Conservation (phyloP, 768 basidiomycete genomes). For the Mrakia frigida region DNA sequence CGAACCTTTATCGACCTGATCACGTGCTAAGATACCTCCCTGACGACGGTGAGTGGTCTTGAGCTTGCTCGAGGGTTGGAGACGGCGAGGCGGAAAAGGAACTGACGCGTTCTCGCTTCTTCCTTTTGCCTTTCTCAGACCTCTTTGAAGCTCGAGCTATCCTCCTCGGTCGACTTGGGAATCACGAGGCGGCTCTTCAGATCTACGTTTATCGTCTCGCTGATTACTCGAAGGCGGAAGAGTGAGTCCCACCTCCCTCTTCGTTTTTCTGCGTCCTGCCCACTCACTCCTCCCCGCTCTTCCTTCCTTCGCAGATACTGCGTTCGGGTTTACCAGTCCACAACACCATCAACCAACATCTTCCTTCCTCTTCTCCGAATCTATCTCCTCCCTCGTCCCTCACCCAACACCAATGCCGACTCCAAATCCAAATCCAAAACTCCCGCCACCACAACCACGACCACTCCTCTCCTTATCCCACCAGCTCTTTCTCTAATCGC, state of each 20-base stretch:
- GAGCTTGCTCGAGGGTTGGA: neutral
- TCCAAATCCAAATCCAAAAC: no score
- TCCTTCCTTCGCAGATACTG: slow-evolving; percentile 63
- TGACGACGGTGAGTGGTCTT: slow-evolving; percentile 58
- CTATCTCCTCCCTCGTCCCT: slow-evolving; percentile 65
- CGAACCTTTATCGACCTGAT: slow-evolving; percentile 66
- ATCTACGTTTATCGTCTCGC: slow-evolving; percentile 84
- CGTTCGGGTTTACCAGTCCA: slow-evolving; percentile 65
- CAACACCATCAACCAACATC: slow-evolving; percentile 54
- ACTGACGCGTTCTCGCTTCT: neutral
- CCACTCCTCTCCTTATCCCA: slow-evolving; percentile 53
- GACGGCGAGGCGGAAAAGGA: neutral
- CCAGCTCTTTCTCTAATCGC: slow-evolving; percentile 86
- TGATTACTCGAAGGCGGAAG: slow-evolving; percentile 81
- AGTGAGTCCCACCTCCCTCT: slow-evolving; percentile 51
- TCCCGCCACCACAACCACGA: no score
- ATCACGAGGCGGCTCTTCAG: slow-evolving; percentile 91
- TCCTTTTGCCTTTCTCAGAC: slow-evolving; percentile 51
- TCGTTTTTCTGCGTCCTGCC: slow-evolving; percentile 11
- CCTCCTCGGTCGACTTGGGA: slow-evolving; percentile 77
- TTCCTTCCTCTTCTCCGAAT: slow-evolving; percentile 81
- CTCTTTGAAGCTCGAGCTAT: slow-evolving; percentile 88
- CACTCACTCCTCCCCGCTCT: slow-evolving; percentile 5
- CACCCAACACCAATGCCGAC: slow-evolving; percentile 42
- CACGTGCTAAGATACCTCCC: slow-evolving; percentile 76